These are phyloP conservation scores for Barnettozyma pratensis DNA, from an alignment of 805 yeast species.

Conservation along the genomic window DNA sequence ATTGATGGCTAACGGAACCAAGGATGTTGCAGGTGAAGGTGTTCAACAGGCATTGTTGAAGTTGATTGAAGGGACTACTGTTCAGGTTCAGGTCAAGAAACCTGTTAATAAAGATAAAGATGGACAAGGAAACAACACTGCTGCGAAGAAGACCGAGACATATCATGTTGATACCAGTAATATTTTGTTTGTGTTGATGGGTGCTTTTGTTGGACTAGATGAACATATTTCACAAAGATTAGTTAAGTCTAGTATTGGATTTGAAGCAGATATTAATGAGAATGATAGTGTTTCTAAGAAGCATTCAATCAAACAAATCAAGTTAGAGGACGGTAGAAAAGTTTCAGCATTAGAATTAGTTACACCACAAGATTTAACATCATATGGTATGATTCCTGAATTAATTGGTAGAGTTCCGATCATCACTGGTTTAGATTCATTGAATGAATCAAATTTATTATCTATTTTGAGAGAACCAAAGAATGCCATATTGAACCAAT, in stretches of 20 bases:
- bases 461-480: constrained; percentile 51
- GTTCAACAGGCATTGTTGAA: constrained; percentile 58
- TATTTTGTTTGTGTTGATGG: constrained; percentile 52
- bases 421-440: constrained; percentile 42
- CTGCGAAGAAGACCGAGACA: constrained; percentile 35
- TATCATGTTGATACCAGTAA: constrained; percentile 50
- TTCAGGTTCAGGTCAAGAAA: constrained; percentile 42
- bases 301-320: constrained; percentile 31
- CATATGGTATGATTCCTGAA: constrained; percentile 56
- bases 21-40: constrained; percentile 62
- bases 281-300: constrained; percentile 9
- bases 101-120: constrained; percentile 31
- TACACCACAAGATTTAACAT: constrained; percentile 44
- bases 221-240: constrained; percentile 39
- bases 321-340: constrained; percentile 31
- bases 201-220: constrained; percentile 59
- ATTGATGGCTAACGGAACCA: constrained; percentile 39
- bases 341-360: constrained; percentile 41
- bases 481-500: constrained; percentile 49
- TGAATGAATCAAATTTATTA: constrained; percentile 39
- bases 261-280: constrained; percentile 16
- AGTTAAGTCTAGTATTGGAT: constrained; percentile 22
- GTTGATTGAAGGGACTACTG: constrained; percentile 51
- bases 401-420: constrained; percentile 55
- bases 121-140: constrained; percentile 26